Evolutionary conservation across 2,329 filamentous ascomycete genomes (phyloP), one percentile per base, ranked within the genome.

Genomic region (Botrytis pseudocinerea): DNA sequence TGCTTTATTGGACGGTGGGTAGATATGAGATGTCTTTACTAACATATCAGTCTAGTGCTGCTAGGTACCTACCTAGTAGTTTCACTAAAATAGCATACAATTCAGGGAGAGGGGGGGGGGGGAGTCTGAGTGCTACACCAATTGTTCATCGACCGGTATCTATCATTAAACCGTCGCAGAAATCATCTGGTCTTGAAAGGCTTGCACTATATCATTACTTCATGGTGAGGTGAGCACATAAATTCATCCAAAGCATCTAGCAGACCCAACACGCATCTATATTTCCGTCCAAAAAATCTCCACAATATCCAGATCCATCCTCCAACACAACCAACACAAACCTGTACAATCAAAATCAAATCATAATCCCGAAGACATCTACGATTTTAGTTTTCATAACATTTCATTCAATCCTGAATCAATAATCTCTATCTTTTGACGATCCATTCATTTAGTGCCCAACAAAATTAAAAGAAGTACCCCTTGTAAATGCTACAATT

Each of bases 401-500:
- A 44, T 63, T 42, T 42, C 38, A 63, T 63, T 42, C 61, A 63
- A 57, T 63, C 38, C 61, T 63, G 51, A 63, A 28, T 40, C 22
- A 28, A 54, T 54, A 54, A n/a, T 40, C 35, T 46, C n/a, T n/a
- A 51, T 48, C 60, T 44, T 40, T 38, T 42, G 14, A 57, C 32
- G 20, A 71, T 61, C 32, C 51, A 62, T 60, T 35, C 44, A 65
- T 32, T 38, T 35, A 40, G 32, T 54, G 46, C 35, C 64, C 64
- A 68, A 54, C 64, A 44, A 68, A 69, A 44, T 42, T 25, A 57
- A 65, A 40, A n/a, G 25, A n/a, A 70, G 70, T 70, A 65, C 71
- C 71, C 73, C 73, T 64, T 71, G 72, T 71, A 74, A 75, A 78
- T 76, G 75, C 75, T 69, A 74, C 71, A 75, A 54, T 54, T 42